Evolutionary conservation across 257 asterid genomes (phyloP).

Genomic region (Osmanthus fragrans): DNA sequence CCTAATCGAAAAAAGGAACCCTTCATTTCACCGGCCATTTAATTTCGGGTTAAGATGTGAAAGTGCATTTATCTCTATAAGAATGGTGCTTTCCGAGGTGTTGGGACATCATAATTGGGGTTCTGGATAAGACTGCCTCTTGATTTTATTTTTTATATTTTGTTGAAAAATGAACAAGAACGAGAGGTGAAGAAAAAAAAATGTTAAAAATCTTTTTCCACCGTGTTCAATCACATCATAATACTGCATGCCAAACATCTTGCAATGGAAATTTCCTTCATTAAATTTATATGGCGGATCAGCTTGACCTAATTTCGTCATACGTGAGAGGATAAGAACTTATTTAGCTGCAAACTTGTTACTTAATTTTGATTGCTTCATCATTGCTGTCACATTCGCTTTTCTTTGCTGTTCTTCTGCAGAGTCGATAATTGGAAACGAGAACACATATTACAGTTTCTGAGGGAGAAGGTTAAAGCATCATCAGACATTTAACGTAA

Average conservation of each 20-base stretch:
- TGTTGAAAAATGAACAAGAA: not conserved
- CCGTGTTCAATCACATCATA: not conserved
- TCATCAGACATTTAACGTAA: slow-evolving; percentile 43
- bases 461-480: slow-evolving; percentile 79
- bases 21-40: too few species aligned
- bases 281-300: too few species aligned
- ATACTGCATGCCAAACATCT: not conserved
- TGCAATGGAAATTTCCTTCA: not conserved
- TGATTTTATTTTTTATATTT: too few species aligned
- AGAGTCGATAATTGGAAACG: slow-evolving; percentile 94
- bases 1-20: too few species aligned
- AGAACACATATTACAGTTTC: slow-evolving; percentile 83
- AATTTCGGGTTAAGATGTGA: too few species aligned
- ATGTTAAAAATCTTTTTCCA: not conserved
- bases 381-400: not conserved
- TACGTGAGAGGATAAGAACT: not conserved
- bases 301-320: not conserved
- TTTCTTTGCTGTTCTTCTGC: slow-evolving; percentile 27
- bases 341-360: not conserved
- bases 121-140: not conserved
- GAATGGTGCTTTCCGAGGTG: too few species aligned
- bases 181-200: not conserved
- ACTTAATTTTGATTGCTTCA: not conserved
- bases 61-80: too few species aligned
- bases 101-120: not conserved